Base-by-base conservation (phyloP, 2,329 filamentous ascomycete genomes). In the Penicillium sp. region DNA sequence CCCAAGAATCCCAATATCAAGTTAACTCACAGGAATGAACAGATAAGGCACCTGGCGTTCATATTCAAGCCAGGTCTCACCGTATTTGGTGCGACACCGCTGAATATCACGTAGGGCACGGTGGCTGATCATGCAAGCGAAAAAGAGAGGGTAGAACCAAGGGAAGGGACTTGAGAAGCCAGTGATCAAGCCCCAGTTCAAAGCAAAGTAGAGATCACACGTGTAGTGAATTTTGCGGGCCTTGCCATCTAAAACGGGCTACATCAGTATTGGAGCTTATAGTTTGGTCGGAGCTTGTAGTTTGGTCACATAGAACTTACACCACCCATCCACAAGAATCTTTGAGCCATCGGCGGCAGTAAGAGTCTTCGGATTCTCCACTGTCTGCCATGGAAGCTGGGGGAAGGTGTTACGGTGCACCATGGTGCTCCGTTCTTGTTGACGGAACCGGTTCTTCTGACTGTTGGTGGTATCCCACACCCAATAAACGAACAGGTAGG, bases 381-480 rank as follows among this genome's bases (percentile, higher is more conserved):
- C 74, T 4, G 86, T 87, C 72, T 89, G 89, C 87, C 90, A 97
- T 7, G 90, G 91, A n/a, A 96, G 82, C 73, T 93, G 89, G 5
- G 92, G 91, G 78, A 96, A 96, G 2, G 90, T 87, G 65, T 87
- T 89, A 65, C 91, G 88, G 70, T 84, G 78, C 48, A 87, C 74
- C 48, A 73, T 63, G 30, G 85, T 86, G 57, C 90, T 90, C 57
- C 87, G 84, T 76, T 95, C 90, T 74, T 85, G 81, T 61, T 88
- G 84, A 51, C 91, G 86, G 84, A 93, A 96, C 60, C 89, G 86
- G 78, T 96, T 96, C 84, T 96, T 96, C 76, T 96, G 91, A 68
- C 85, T 90, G 78, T 96, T 96, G 75, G 85, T 87, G 40, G 90
- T 94, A 69, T 96, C 91, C 90, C 91, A 96, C 52, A 95, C 80